A percentile compares a stretch with the other conserved stretches of the same genome.
Evolutionary conservation across 2,329 filamentous ascomycete species (phyloP).

Genomic region (Albifimbria verrucaria): DNA sequence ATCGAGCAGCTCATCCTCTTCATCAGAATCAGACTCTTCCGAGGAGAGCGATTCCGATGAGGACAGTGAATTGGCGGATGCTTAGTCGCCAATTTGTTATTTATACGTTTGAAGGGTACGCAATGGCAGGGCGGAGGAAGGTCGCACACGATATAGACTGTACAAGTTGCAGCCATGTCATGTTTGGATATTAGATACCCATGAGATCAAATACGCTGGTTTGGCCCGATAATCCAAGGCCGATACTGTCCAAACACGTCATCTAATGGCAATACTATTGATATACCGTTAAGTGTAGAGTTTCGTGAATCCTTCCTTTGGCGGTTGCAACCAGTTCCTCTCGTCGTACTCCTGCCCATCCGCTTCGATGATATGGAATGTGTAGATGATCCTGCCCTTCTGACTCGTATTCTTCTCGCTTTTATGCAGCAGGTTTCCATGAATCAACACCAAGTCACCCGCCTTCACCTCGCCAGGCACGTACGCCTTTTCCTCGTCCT

Average conservation of each 20-base stretch:
- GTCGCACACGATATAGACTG: constrained; percentile 1
- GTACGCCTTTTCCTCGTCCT: constrained; percentile 50
- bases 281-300: constrained; percentile 42
- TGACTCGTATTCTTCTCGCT: constrained; percentile 86
- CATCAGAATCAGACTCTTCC: constrained; percentile 34
- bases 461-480: constrained; percentile 85
- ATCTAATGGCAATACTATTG: no score
- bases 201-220: background rate
- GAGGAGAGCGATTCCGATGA: constrained; percentile 32
- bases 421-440: constrained; percentile 94
- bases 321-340: constrained; percentile 91
- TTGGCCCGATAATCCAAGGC: no score
- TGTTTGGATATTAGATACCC: constrained; percentile 8
- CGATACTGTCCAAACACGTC: background rate
- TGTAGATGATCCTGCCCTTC: constrained; percentile 92
- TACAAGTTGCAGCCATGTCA: constrained; percentile 9
- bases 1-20: constrained; percentile 38
- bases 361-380: constrained; percentile 94
- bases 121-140: background rate
- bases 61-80: background rate
- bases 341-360: constrained; percentile 71
- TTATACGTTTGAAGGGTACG: background rate
- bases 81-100: background rate
- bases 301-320: constrained; percentile 73
- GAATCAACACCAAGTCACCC: constrained; percentile 86